Conservation (phyloP, 1,139 yeast species). For the Arxiozyma heterogenica region DNA sequence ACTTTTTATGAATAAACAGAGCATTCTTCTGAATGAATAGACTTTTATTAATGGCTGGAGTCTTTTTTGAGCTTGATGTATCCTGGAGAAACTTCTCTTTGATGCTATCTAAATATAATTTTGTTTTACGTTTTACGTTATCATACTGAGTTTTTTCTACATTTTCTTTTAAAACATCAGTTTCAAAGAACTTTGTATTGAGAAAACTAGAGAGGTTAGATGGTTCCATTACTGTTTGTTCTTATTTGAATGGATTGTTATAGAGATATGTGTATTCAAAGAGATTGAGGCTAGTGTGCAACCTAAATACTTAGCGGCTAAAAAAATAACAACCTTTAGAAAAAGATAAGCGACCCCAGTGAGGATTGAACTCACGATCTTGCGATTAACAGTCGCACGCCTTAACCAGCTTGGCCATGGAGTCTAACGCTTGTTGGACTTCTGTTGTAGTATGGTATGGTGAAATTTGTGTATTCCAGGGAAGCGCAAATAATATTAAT, state of each 20-base stretch:
- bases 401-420: constrained; percentile 34
- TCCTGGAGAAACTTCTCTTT: background rate
- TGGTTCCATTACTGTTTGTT: background rate
- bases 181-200: constrained; percentile 2
- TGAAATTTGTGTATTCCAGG: too few relatives aligned
- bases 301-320: background rate
- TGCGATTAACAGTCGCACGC: constrained; percentile 34
- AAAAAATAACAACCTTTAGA: too few relatives aligned
- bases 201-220: constrained; percentile 4
- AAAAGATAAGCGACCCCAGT: constrained; percentile 25
- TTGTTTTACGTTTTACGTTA: background rate
- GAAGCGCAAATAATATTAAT: too few relatives aligned
- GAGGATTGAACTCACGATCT: constrained; percentile 33
- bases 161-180: background rate
- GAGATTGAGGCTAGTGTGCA: background rate
- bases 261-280: too few relatives aligned
- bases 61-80: background rate
- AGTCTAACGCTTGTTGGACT: too few relatives aligned
- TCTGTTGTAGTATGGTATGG: too few relatives aligned
- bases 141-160: background rate
- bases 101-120: background rate
- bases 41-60: background rate
- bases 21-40: background rate
- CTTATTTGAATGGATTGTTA: background rate
- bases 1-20: background rate